Percentiles rank a stretch among this genome's conserved stretches.
phyloP scores from a whole-genome alignment of 2,329 filamentous ascomycete genomes.

The Calonectria naviculata region DNA sequence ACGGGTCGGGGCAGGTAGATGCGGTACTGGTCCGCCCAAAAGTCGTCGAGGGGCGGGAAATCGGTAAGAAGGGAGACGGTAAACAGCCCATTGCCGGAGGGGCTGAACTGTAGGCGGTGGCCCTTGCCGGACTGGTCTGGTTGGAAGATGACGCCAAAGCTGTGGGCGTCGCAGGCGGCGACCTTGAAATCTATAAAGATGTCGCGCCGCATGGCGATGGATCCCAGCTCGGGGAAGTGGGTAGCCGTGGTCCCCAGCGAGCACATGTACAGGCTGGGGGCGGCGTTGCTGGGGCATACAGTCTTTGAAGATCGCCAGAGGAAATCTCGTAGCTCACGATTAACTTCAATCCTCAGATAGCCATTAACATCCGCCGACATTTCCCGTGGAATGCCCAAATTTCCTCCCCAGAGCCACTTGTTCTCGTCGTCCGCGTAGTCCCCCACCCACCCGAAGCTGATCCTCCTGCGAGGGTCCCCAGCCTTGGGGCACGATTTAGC shows the following conservation, averaged over 20 bases:
- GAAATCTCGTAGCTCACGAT: slow-evolving; percentile 34
- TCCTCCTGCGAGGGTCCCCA: slow-evolving; percentile 40
- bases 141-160: slow-evolving; percentile 44
- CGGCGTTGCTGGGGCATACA: slow-evolving; percentile 34
- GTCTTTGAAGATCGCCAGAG: slow-evolving; percentile 29
- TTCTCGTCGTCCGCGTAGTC: slow-evolving; percentile 46
- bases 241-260: slow-evolving; percentile 39
- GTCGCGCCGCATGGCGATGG: slow-evolving; percentile 29
- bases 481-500: slow-evolving; percentile 48
- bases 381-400: slow-evolving; percentile 45
- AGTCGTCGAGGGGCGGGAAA: slow-evolving; percentile 49
- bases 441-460: slow-evolving; percentile 49
- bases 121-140: slow-evolving; percentile 41
- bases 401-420: slow-evolving; percentile 52
- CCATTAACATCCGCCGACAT: slow-evolving; percentile 42
- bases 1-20: slow-evolving; percentile 44
- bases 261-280: slow-evolving; percentile 38
- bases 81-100: slow-evolving; percentile 34
- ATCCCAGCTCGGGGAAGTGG: slow-evolving; percentile 35
- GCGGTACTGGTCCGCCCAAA: slow-evolving; percentile 51
- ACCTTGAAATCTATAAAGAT: slow-evolving; percentile 40
- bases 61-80: slow-evolving; percentile 43
- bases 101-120: slow-evolving; percentile 38
- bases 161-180: slow-evolving; percentile 39
- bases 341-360: slow-evolving; percentile 38